Conservation (phyloP, 163 green algal species). For the Trebouxiophyceae sp. region DNA sequence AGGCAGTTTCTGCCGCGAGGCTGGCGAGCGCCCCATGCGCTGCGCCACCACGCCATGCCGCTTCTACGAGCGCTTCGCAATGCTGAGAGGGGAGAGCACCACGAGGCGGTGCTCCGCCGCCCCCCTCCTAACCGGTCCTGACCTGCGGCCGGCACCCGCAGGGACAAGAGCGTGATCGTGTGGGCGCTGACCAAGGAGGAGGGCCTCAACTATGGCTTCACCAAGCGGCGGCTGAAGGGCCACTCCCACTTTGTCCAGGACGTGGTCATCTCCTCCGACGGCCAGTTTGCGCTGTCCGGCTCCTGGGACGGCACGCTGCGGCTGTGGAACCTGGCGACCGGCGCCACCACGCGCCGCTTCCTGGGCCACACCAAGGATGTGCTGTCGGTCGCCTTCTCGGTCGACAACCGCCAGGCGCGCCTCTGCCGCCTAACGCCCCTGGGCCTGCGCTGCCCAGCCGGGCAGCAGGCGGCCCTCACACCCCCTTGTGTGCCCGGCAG, state of each 20-base stretch:
- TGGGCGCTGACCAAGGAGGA: slow-evolving; percentile 89
- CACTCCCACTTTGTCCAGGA: slow-evolving; percentile 97
- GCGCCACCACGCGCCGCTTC: slow-evolving; percentile 94
- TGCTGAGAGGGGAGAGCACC: too few species aligned
- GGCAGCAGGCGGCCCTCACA: too few species aligned
- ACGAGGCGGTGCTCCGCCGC: too few species aligned
- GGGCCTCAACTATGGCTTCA: slow-evolving; percentile 75
- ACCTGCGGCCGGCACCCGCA: slow-evolving; percentile 10
- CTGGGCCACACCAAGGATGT: slow-evolving; percentile 99
- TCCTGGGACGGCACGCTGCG: slow-evolving; percentile 98
- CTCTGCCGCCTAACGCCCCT: background rate
- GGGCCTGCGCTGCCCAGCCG: background rate
- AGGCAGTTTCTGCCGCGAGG: background rate
- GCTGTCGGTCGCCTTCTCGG: slow-evolving; percentile 95
- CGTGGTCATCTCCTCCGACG: slow-evolving; percentile 96
- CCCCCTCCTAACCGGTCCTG: background rate
- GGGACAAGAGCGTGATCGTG: slow-evolving; percentile 95
- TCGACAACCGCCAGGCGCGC: slow-evolving; percentile 94
- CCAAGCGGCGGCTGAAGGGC: slow-evolving; percentile 69
- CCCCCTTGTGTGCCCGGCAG: too few species aligned
- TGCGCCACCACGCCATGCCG: background rate
- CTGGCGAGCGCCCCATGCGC: background rate
- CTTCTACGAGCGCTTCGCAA: background rate
- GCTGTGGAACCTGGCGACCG: slow-evolving; percentile 97
- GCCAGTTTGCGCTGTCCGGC: slow-evolving; percentile 95